These are phyloP conservation scores for Leucosporidium scottii DNA, from an alignment of 768 basidiomycete genomes.

Conservation along the genomic window DNA sequence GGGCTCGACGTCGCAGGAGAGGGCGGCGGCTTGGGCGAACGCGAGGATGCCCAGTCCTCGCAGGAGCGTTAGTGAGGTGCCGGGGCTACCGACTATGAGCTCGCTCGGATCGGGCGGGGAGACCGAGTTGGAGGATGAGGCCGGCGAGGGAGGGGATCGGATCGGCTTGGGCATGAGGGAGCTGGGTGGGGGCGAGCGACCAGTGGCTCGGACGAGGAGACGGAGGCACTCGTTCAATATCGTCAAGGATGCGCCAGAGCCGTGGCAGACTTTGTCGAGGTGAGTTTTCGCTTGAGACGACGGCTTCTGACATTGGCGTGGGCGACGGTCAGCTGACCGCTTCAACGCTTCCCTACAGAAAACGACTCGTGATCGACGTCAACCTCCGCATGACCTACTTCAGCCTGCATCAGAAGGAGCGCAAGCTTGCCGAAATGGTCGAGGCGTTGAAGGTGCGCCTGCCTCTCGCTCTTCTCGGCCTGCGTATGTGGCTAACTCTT, in stretches of 20 bases:
- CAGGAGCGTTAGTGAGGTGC: too few relatives aligned
- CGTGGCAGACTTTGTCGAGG: background rate
- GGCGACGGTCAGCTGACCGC: background rate
- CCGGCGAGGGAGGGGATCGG: background rate
- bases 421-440: background rate
- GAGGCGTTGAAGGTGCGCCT: background rate
- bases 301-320: background rate
- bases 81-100: too few relatives aligned
- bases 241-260: background rate
- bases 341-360: background rate
- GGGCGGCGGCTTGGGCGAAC: too few relatives aligned
- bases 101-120: too few relatives aligned
- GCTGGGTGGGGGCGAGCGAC: background rate
- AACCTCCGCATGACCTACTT: background rate
- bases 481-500: background rate
- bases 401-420: background rate
- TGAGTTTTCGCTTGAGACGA: background rate
- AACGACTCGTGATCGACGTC: background rate
- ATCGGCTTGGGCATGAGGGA: background rate
- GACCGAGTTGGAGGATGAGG: background rate
- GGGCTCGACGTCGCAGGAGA: too few relatives aligned
- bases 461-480: background rate
- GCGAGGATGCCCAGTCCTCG: too few relatives aligned
- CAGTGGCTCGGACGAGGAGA: background rate
- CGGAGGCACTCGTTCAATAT: background rate